Evolutionary conservation across 192 early-diverging fungal genomes (phyloP), one percentile per base, ranked within the genome.

Genomic region (Paraglomus occultum): DNA sequence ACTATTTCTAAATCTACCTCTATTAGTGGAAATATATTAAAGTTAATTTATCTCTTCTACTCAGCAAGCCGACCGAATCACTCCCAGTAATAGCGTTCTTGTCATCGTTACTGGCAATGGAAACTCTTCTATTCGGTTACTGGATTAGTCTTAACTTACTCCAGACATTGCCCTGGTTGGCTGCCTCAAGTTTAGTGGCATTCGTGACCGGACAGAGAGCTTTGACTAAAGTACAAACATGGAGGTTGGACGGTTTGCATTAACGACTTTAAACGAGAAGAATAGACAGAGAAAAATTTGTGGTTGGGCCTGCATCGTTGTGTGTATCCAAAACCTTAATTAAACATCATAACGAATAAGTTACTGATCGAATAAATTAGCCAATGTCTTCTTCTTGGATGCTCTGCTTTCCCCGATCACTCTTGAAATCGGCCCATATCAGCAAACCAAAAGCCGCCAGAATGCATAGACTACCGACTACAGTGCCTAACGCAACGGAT

Each of bases 111-210:
- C 58, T 44, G 11, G 72, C 58, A 18, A 76, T 76, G 47, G 80
- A 82, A 59, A 67, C 67, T 22, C n/a, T 79, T 8, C 77, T 82
- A 44, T 79, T 71, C 63, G 51, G 69, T 40, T 82, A 82, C 62
- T 82, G 77, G 77, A 79, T 71, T n/a, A 64, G 74, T 47, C 57
- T 74, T 14, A 79, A 82, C 61, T 55, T 82, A 8, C 73, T 82
- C 63, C 70, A 82, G 48, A 82, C 80, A 23, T 71, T 82, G 3
- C 49, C 57, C 12, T 79, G 70, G 47, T 22, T 79, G 3, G 51
- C 65, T 17, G 73, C 51, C 2, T 71, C 74, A 44, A 74, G 70
- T 17, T 14, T 75, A 10, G 43, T 79, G 8, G 64, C 78, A 12
- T 77, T 79, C 57, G 20, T 76, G 40, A 73, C 71, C 11, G 80